Evolutionary conservation across 129 eudicot species (phyloP).

Genomic region (Heracleum sosnowskyi): DNA sequence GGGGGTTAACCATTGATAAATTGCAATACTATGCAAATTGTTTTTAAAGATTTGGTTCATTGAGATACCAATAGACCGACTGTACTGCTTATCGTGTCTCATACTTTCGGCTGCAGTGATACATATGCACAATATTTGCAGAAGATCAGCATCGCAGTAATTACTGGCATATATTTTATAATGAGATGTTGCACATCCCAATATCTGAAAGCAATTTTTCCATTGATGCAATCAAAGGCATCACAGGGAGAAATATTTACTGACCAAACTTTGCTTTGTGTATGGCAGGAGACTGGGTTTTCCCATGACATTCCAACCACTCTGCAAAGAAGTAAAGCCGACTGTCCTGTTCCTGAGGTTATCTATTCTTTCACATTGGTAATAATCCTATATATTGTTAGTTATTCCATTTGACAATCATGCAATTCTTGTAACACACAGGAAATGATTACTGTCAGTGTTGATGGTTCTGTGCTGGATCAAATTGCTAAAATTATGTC

Average conservation of each 20-base stretch:
- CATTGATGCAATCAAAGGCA: neutral
- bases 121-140: neutral
- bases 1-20: neutral
- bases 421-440: slow-evolving; percentile 15
- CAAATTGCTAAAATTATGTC: slow-evolving; percentile 93
- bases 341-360: slow-evolving; percentile 98
- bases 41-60: neutral
- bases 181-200: neutral
- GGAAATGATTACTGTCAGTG: slow-evolving; percentile 97
- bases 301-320: slow-evolving; percentile 94
- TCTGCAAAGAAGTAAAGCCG: slow-evolving; percentile 93
- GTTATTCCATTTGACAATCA: slow-evolving; percentile 10
- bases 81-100: neutral
- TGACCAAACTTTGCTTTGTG: slow-evolving; percentile 21
- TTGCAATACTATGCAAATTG: neutral
- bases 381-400: neutral
- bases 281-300: slow-evolving; percentile 73
- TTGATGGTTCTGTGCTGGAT: slow-evolving; percentile 93
- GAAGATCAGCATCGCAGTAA: neutral
- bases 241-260: neutral
- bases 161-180: neutral
- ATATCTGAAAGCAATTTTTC: neutral
- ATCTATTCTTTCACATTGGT: neutral
- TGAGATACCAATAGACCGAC: neutral
- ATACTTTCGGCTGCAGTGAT: neutral